Evolutionary conservation across 2,329 filamentous ascomycete genomes (phyloP), one percentile per base, ranked within the genome.

Genomic region (Ascochyta fabae): DNA sequence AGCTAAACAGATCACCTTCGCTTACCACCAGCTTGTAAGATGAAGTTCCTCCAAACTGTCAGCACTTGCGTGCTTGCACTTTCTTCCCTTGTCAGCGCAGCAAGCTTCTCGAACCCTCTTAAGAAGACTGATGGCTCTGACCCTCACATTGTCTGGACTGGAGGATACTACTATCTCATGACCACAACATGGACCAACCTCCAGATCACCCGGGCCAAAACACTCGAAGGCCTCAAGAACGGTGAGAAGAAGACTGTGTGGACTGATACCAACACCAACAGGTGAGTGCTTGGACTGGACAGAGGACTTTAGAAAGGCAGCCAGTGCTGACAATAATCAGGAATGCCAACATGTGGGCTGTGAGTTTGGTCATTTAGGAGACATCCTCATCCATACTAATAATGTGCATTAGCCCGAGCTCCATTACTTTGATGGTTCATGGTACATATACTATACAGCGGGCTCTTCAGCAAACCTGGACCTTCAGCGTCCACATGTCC

Each of bases 371-470:
- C 9, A 16, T 58, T n/a, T 7, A 15, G 6, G 4, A 4, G 33
- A 31, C 43, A 7, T 9, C 19, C 6, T 13, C 1, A 8, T 8
- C 6, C 15, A 24, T n/a, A 13, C 29, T 34, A 24, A 49, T 13
- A 4, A 24, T 19, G 2, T 16, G 10, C 7, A 4, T 39, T 29
- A 65, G 64, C 84, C 83, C 0, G 83, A 85, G 61, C 72, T 84
- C 0, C 83, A 85, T 62, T 80, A 80, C 52, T 65, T 85, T 7
- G 76, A 79, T 33, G 62, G 66, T 39, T 62, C 65, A 31, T 81
- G 83, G 83, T 85, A 83, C 53, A 78, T 86, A 35, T 86, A 86
- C 71, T 86, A 85, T 65, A 82, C 83, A 0, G 81, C 82, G 1
- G 82, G 83, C 0, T 75, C 74, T 23, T 67, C 42, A 13, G 73